These are phyloP conservation scores for Cercophora sp. DNA, from an alignment of 495 filamentous ascomycete genomes.

Conservation along the genomic window DNA sequence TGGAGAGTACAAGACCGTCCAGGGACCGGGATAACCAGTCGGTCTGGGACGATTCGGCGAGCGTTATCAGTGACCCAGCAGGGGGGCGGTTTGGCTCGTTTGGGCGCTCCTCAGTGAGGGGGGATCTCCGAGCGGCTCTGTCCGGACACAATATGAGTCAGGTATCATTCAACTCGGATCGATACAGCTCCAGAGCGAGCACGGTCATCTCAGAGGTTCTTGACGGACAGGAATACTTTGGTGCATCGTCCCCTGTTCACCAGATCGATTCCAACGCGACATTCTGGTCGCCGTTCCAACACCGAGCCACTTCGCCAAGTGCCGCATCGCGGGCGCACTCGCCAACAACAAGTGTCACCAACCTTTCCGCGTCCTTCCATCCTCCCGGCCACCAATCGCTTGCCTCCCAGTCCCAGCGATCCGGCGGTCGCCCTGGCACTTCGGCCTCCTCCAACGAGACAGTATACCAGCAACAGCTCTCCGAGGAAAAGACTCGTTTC, in stretches of 20 bases:
- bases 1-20: slow-evolving; percentile 60
- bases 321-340: slow-evolving; percentile 54
- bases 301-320: slow-evolving; percentile 57
- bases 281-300: slow-evolving; percentile 83
- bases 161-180: slow-evolving; percentile 64
- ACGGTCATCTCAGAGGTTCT: slow-evolving; percentile 57
- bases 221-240: slow-evolving; percentile 69
- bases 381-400: slow-evolving; percentile 37
- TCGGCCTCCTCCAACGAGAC: slow-evolving; percentile 59
- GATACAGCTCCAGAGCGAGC: slow-evolving; percentile 55
- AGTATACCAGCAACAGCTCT: slow-evolving; percentile 49
- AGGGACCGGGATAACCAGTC: slow-evolving; percentile 31
- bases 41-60: slow-evolving; percentile 52
- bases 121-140: slow-evolving; percentile 52
- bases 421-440: slow-evolving; percentile 46
- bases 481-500: slow-evolving; percentile 59
- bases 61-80: slow-evolving; percentile 51
- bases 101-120: slow-evolving; percentile 31
- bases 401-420: slow-evolving; percentile 38
- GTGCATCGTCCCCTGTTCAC: slow-evolving; percentile 61
- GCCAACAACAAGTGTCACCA: slow-evolving; percentile 51
- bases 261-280: slow-evolving; percentile 75
- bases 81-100: slow-evolving; percentile 36
- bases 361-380: slow-evolving; percentile 43
- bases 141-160: slow-evolving; percentile 55